These are phyloP conservation scores for Triglochin maritima DNA, from an alignment of 106 monocot species.

Conservation along the genomic window DNA sequence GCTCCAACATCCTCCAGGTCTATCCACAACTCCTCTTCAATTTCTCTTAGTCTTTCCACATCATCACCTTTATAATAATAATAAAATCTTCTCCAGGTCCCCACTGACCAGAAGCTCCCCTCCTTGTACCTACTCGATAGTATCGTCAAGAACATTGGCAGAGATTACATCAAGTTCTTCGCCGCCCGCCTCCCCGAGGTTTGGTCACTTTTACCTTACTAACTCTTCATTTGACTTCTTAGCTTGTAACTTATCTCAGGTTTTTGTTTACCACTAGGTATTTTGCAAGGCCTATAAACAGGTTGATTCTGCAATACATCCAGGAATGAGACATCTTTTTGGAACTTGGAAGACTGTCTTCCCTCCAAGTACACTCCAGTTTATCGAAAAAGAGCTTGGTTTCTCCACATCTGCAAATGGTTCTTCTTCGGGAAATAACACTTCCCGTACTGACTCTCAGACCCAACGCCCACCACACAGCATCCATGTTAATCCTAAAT, in stretches of 20 bases:
- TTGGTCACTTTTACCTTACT: background rate
- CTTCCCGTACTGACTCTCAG: constrained; percentile 47
- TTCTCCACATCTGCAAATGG: constrained; percentile 52
- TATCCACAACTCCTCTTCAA: background rate
- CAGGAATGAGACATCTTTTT: constrained; percentile 94
- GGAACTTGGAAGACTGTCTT: constrained; percentile 98
- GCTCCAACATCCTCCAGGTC: constrained; percentile 83
- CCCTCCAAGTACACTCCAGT: constrained; percentile 51
- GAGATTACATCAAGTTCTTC: constrained; percentile 89
- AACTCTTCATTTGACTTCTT: background rate
- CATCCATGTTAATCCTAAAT: constrained; percentile 98
- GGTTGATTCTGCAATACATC: constrained; percentile 81
- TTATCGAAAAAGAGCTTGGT: constrained; percentile 82
- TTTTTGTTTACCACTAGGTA: constrained; percentile 30
- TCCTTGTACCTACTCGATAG: constrained; percentile 97
- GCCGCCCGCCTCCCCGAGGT: constrained; percentile 85
- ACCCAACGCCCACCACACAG: constrained; percentile 50
- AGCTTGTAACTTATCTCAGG: background rate
- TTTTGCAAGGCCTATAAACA: constrained; percentile 95
- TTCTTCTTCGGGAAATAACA: constrained; percentile 48
- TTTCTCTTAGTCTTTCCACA: background rate
- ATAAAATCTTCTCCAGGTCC: constrained; percentile 37
- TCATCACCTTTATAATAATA: background rate
- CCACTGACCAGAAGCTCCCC: constrained; percentile 89
- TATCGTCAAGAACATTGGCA: constrained; percentile 96